Base-by-base conservation (phyloP, 2,329 filamentous ascomycete genomes). In the Clarireedia homoeocarpa region DNA sequence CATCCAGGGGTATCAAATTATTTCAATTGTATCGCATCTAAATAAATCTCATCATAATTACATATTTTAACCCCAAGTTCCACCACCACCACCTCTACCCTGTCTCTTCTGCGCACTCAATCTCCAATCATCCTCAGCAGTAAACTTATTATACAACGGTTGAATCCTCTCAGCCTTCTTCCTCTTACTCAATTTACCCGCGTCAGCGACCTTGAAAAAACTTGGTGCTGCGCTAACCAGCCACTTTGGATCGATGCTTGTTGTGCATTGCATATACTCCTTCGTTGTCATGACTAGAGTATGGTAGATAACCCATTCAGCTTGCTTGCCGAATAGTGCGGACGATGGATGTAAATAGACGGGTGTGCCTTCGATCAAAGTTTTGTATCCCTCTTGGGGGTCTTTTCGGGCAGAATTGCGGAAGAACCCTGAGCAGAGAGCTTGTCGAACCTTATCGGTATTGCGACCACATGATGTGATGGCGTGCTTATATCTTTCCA, bases 231-330 rank as follows among this genome's bases (percentile, higher is more conserved):
- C 92, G 66, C 96, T 91, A 1, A 97, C 91, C 23, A 99, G 80
- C 84, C 84, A 87, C 68, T 95, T 96, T 7, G 94, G 92, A 73
- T 99, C 94, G 66, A 99, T 97, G 4, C 82, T 82, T 3, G 90
- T 96, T 14, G 91, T 94, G 69, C 83, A 89, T 67, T 96, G 91
- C 94, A 99, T 97, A 72, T 97, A 99, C 74, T 99, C 94, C 74
- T 95, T 92, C 24, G 88, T 95, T 24, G 94, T 99, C 65, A 97
- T 79, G 6, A 97, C 89, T 20, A 99, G 77, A 53, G 84, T 86
- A 68, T 96, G 86, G 70, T 96, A 99, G 55, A 99, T 89, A 36
- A 97, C 94, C 79, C 95, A 95, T 73, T 99, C 94, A 0, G 91
- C 88, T 58, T 92, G 89, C 73, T 97, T 97, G 52, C 94, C 94